Evolutionary conservation across 306 rosid species (phyloP), one percentile per base, ranked within the genome.

Genomic region (Malus sylvestris): DNA sequence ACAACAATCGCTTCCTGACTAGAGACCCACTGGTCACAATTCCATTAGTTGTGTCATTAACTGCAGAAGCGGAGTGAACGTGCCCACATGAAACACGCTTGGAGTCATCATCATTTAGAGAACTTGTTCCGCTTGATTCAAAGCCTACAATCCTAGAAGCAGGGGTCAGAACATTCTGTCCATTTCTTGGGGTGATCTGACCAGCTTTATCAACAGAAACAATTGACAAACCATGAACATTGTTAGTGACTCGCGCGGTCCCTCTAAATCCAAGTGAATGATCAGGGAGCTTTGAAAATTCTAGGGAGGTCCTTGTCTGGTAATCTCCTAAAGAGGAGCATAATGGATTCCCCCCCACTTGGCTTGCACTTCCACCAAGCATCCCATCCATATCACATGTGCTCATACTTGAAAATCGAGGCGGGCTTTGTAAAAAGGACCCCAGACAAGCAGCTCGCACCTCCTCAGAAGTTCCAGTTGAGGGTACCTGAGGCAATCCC

Each of bases 121-220:
- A 83, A 81, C 82, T 83, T 58, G 87, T 72, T 72, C 68, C 87
- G 25, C 87, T 86, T 18, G 98, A 85, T 80, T 88, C 82, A 79
- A 95, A 95, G 67, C 99, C 99, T 42, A 95, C 97, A 83, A 92
- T 84, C 91, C 97, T 85, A 64, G 99, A 90, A 82, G 82, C 96
- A 60, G 99, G 99, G 68, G 35, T 74, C 68, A 83, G 93, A 76
- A 83, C 68, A 79, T 61, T 80, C 29, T 88, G 82, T 53, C 87
- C 93, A 82, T 63, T 80, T 78, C 78, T 83, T 22, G 91, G 65
- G 51, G 81, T 76, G 76, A 79, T 81, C 44, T 68, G 76, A 69
- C 74, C 71, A 62, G 75, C 72, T 64, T 76, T 84, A 70, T 88
- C 93, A 38, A 86, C 65, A 60, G 89, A 89, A 82, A 82, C 89